phyloP scores from a whole-genome alignment of 805 yeast genomes.

The Ogataea ramenticola region DNA sequence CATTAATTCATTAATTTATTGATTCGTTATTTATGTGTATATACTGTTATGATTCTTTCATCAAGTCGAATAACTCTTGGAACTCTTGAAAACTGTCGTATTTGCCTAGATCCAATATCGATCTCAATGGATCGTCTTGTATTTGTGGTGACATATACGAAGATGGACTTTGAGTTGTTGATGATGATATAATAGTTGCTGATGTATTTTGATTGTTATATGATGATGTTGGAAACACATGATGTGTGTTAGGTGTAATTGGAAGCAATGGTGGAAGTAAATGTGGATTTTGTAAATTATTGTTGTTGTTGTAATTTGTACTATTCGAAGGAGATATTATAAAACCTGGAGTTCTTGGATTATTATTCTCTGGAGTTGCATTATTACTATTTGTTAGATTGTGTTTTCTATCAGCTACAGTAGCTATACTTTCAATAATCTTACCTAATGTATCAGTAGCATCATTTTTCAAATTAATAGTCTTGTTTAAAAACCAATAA shows the following conservation, averaged over 20 bases:
- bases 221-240: background rate
- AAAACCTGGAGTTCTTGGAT: no score
- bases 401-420: constrained; percentile 28
- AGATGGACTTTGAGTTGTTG: background rate
- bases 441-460: constrained; percentile 55
- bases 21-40: no score
- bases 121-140: no score
- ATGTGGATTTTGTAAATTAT: no score
- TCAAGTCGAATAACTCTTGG: no score
- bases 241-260: background rate
- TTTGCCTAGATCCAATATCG: no score
- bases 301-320: no score
- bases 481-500: constrained; percentile 52
- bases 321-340: no score
- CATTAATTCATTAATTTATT: background rate
- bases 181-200: background rate
- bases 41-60: no score
- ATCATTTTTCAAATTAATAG: constrained; percentile 50
- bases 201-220: background rate
- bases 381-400: constrained; percentile 4
- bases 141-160: no score
- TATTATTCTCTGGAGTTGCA: constrained; percentile 5
- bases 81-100: no score
- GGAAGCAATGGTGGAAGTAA: background rate
- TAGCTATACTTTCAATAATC: constrained; percentile 44